Conservation (phyloP, 768 basidiomycete species). For the Sistotremastrum suecicum region DNA sequence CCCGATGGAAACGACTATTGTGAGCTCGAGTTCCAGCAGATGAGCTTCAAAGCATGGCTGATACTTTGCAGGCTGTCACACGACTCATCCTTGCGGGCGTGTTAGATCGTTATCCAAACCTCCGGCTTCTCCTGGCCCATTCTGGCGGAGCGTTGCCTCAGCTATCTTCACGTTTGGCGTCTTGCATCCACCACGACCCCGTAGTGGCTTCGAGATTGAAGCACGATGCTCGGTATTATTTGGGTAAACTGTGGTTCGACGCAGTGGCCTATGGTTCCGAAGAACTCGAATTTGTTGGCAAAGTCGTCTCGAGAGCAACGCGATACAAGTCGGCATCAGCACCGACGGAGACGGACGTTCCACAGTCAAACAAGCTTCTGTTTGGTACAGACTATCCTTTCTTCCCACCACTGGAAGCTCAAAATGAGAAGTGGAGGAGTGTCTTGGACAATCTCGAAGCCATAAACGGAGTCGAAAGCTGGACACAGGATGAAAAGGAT, state of each 20-base stretch:
- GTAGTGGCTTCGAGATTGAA: slow-evolving; percentile 56
- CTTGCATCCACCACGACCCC: slow-evolving; percentile 79
- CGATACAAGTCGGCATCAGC: slow-evolving; percentile 19
- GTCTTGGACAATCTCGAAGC: slow-evolving; percentile 79
- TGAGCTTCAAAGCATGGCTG: background rate
- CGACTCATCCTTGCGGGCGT: slow-evolving; percentile 72
- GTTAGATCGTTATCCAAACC: slow-evolving; percentile 62
- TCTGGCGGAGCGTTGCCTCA: slow-evolving; percentile 77
- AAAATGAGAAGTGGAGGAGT: slow-evolving; percentile 64
- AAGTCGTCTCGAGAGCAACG: slow-evolving; percentile 48
- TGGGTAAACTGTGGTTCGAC: slow-evolving; percentile 69
- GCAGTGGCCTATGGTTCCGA: slow-evolving; percentile 84
- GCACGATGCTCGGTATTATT: slow-evolving; percentile 74
- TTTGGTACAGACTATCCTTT: slow-evolving; percentile 89
- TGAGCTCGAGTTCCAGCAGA: slow-evolving; percentile 23
- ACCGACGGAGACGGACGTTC: slow-evolving; percentile 21
- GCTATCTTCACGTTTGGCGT: slow-evolving; percentile 71
- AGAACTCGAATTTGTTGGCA: slow-evolving; percentile 67
- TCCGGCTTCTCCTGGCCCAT: slow-evolving; percentile 73
- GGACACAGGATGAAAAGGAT: slow-evolving; percentile 43
- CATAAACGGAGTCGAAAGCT: slow-evolving; percentile 50
- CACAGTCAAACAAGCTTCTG: slow-evolving; percentile 46
- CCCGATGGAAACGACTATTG: slow-evolving; percentile 82
- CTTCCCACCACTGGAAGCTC: slow-evolving; percentile 60
- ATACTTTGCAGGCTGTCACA: slow-evolving; percentile 38